phyloP scores from a whole-genome alignment of 2,329 filamentous ascomycete species.

The Helicocarpus griseus region DNA sequence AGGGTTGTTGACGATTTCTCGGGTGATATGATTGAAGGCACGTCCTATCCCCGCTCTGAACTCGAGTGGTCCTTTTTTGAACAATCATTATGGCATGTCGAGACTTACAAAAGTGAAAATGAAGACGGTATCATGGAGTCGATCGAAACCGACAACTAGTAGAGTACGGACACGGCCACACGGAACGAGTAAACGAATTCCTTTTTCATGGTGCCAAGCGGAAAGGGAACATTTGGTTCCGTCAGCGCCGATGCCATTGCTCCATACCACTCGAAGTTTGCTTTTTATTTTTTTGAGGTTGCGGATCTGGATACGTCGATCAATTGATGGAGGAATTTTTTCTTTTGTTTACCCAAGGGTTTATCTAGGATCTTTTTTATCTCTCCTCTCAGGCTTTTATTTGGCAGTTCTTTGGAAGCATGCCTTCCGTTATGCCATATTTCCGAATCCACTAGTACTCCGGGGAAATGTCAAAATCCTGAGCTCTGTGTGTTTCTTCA shows the following conservation, averaged over 20 bases:
- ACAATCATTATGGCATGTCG: conserved; percentile 2
- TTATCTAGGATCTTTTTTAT: not conserved
- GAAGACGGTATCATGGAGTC: not conserved
- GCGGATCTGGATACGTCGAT: too few relatives aligned
- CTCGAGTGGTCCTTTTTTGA: conserved; percentile 2
- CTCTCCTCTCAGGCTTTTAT: not conserved
- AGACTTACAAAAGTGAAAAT: conserved; percentile 3
- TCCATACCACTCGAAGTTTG: too few relatives aligned
- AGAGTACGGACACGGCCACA: not conserved
- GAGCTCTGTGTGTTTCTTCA: not conserved
- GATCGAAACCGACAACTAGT: not conserved
- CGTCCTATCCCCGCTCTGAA: conserved; percentile 7
- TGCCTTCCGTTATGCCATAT: not conserved
- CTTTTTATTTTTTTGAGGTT: too few relatives aligned
- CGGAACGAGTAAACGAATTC: not conserved
- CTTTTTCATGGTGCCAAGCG: not conserved
- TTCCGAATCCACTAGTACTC: not conserved
- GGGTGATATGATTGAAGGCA: conserved; percentile 10
- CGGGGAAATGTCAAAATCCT: not conserved
- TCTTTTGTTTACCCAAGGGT: not conserved
- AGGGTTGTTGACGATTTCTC: conserved; percentile 6
- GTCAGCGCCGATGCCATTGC: too few relatives aligned
- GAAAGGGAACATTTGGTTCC: too few relatives aligned
- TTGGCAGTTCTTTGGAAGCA: not conserved
- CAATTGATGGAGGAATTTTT: too few relatives aligned